These are phyloP conservation scores for Coemansia sp. DNA, from an alignment of 192 early-diverging fungal genomes.

Conservation along the genomic window DNA sequence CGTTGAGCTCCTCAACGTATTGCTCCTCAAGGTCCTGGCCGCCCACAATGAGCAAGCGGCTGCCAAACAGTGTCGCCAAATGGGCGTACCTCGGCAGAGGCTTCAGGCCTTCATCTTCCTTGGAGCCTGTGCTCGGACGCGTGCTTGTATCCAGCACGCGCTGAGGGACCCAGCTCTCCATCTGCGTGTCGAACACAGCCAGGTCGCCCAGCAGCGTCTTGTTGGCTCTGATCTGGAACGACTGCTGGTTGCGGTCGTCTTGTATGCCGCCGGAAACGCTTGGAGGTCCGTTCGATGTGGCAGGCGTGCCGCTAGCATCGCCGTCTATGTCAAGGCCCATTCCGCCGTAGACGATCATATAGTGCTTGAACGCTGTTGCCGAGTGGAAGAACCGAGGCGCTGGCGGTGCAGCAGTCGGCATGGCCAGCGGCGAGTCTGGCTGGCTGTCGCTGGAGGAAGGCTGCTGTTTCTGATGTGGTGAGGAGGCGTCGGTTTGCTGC, in stretches of 20 bases:
- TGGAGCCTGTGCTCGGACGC: conserved; percentile 32
- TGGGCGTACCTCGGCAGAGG: conserved; percentile 79
- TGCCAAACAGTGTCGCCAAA: conserved; percentile 64
- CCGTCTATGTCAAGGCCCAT: conserved; percentile 63
- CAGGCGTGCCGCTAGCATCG: conserved; percentile 9
- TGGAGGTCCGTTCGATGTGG: background rate
- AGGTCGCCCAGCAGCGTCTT: conserved; percentile 71
- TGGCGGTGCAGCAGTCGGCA: conserved; percentile 15
- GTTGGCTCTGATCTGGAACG: conserved; percentile 54
- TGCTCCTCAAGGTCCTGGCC: conserved; percentile 76
- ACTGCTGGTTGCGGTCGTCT: conserved; percentile 52
- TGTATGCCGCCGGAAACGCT: conserved; percentile 14
- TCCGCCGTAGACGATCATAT: conserved; percentile 73
- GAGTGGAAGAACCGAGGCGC: conserved; percentile 73
- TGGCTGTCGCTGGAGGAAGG: background rate
- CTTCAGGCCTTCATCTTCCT: background rate
- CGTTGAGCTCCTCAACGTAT: conserved; percentile 77
- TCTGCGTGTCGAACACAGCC: conserved; percentile 60
- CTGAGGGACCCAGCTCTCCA: conserved; percentile 55
- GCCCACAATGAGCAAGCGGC: conserved; percentile 66
- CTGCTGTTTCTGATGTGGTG: background rate
- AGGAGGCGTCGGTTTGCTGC: background rate
- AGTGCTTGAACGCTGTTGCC: conserved; percentile 64
- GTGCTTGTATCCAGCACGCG: conserved; percentile 22
- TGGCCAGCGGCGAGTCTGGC: background rate